phyloP scores from a whole-genome alignment of 2,329 filamentous ascomycete genomes.

The Paraphaeosphaeria sporulosa region DNA sequence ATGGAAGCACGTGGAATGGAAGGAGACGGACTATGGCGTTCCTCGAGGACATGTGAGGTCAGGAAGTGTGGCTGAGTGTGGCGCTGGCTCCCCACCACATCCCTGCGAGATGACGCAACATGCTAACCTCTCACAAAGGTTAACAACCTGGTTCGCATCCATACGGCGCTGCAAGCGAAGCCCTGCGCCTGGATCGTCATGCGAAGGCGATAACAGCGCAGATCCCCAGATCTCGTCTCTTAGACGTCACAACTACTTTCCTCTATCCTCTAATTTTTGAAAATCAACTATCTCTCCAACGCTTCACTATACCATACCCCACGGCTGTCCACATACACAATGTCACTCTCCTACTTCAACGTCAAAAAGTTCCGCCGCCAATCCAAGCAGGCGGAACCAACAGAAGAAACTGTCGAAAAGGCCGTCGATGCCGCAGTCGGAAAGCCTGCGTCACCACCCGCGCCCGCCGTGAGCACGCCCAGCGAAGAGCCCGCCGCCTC shows the following conservation, averaged over 20 bases:
- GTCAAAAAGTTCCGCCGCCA: conserved; percentile 44
- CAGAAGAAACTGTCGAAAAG: conserved; percentile 9
- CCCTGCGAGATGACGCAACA: conserved; percentile 43
- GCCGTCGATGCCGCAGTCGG: conserved; percentile 1
- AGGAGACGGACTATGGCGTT: background rate
- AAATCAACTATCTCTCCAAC: background rate
- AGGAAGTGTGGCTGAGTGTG: conserved; percentile 25
- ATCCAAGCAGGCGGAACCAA: conserved; percentile 37
- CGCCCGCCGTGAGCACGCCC: conserved; percentile 33
- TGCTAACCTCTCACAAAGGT: conserved; percentile 19
- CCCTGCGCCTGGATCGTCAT: conserved; percentile 32
- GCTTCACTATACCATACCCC: background rate
- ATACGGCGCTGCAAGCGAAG: conserved; percentile 24
- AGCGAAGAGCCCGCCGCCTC: conserved; percentile 39
- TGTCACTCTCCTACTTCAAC: conserved; percentile 40
- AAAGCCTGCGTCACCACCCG: conserved; percentile 39
- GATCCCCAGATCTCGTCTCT: background rate
- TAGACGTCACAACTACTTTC: conserved; percentile 3
- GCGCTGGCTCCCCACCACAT: conserved; percentile 18
- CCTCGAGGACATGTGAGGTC: background rate
- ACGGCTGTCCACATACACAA: conserved; percentile 15
- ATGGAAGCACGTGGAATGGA: no score
- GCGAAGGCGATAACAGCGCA: conserved; percentile 22
- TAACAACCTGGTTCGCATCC: conserved; percentile 29
- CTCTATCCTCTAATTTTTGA: background rate